A percentile compares a stretch with the other conserved stretches of the same genome.
Evolutionary conservation across 1,284 basidiomycete species (phyloP).

Genomic region (Rhodotorula sp.): DNA sequence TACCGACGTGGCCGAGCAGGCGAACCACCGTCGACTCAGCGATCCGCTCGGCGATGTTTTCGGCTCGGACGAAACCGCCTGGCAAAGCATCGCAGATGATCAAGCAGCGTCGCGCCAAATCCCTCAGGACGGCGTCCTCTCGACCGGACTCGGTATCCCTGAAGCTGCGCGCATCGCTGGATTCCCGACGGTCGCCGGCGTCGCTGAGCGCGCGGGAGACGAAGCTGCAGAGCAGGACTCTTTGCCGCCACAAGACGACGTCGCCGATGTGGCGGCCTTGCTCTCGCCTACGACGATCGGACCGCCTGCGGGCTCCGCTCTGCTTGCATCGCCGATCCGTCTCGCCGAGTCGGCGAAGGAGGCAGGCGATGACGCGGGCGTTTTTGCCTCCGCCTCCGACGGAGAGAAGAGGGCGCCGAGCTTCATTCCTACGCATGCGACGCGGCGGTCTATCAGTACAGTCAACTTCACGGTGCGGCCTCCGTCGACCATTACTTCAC

Average conservation of each 20-base stretch:
- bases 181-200: slow-evolving; percentile 3
- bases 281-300: slow-evolving; percentile 17
- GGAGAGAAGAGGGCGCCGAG: slow-evolving; percentile 5
- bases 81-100: slow-evolving; percentile 31
- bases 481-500: slow-evolving; percentile 28
- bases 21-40: too few relatives aligned
- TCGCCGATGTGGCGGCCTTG: slow-evolving; percentile 37
- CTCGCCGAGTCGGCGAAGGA: slow-evolving; percentile 20
- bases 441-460: slow-evolving; percentile 24
- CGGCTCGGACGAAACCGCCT: slow-evolving; percentile 40
- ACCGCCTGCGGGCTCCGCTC: slow-evolving; percentile 3
- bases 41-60: slow-evolving; percentile 41
- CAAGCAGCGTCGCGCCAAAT: slow-evolving; percentile 4
- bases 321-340: slow-evolving; percentile 43
- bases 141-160: slow-evolving; percentile 38
- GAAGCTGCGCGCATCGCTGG: background rate
- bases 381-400: slow-evolving; percentile 9
- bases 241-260: slow-evolving; percentile 34
- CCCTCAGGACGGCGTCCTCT: slow-evolving; percentile 23
- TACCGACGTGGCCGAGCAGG: background rate
- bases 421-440: slow-evolving; percentile 21
- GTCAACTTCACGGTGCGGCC: slow-evolving; percentile 31
- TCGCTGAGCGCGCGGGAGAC: slow-evolving; percentile 19
- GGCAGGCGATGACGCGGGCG: background rate
- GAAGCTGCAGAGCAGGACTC: slow-evolving; percentile 7